A percentile compares a stretch with the other conserved stretches of the same genome.
These are phyloP conservation scores for Botryosphaeria agaves DNA, from an alignment of 2,329 filamentous ascomycete species.

Conservation along the genomic window DNA sequence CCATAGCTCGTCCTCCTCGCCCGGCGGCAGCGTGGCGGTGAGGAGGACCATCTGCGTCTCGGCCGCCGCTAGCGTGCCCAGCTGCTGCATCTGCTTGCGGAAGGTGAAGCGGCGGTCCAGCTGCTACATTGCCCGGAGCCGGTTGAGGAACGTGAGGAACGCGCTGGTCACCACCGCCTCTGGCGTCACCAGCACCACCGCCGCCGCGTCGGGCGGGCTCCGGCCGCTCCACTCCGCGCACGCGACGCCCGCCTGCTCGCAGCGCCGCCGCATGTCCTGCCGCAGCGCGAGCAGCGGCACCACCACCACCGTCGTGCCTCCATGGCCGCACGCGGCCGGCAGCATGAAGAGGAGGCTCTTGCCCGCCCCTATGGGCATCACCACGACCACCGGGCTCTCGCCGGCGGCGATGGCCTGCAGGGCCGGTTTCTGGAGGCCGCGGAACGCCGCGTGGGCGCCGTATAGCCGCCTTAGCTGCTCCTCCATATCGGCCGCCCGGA, in stretches of 20 bases:
- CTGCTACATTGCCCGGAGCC: conserved; percentile 5
- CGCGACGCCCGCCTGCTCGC: conserved; percentile 3
- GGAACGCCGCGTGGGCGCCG: conserved; percentile 6
- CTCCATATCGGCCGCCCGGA: conserved; percentile 4
- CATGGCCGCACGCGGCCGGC: conserved; percentile 6
- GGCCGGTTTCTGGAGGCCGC: conserved; percentile 7
- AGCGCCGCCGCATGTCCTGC: conserved; percentile 4
- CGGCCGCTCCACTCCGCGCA: conserved; percentile 8
- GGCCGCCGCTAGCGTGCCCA: not conserved
- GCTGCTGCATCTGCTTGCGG: not conserved
- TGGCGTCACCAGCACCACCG: conserved; percentile 11
- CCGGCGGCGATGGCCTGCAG: conserved; percentile 8
- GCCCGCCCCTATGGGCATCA: conserved; percentile 10
- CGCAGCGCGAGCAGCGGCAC: conserved; percentile 9
- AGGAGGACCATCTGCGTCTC: not conserved
- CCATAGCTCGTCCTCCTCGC: not conserved
- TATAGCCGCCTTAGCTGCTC: conserved; percentile 6
- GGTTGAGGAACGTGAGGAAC: conserved; percentile 9
- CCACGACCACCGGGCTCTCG: conserved; percentile 6
- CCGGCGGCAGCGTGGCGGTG: not conserved
- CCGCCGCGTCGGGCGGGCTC: conserved; percentile 5
- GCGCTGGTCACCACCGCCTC: conserved; percentile 8
- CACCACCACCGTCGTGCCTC: conserved; percentile 7
- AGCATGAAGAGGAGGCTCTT: conserved; percentile 14
- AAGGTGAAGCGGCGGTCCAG: conserved; percentile 5